These are phyloP conservation scores for Lichtheimia ramosa DNA, from an alignment of 371 early-diverging fungal species.

Conservation along the genomic window DNA sequence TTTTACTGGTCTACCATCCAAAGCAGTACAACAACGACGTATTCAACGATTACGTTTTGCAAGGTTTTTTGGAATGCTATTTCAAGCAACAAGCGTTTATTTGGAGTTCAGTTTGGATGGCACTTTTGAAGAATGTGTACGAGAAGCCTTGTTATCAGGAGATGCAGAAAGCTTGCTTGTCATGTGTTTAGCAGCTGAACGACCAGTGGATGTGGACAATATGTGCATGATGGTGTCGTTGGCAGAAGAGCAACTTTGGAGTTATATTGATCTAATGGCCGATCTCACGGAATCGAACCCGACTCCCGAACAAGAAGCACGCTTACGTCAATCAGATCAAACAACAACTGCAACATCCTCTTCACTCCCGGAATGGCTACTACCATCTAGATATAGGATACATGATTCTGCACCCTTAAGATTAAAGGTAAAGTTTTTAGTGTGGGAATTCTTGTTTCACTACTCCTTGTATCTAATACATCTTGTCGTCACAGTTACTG, in stretches of 20 bases:
- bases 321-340: constrained; percentile 15
- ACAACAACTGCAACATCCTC: constrained; percentile 1
- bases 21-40: neutral
- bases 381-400: constrained; percentile 45
- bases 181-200: constrained; percentile 38
- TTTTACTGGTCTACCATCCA: neutral
- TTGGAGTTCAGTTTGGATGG: constrained; percentile 48
- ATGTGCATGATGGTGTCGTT: constrained; percentile 45
- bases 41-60: constrained; percentile 32
- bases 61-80: constrained; percentile 41
- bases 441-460: neutral
- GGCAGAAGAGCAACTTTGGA: constrained; percentile 44
- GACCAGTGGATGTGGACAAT: constrained; percentile 37
- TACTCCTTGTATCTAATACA: neutral
- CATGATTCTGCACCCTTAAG: constrained; percentile 31
- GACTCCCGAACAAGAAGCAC: constrained; percentile 31
- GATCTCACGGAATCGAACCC: constrained; percentile 31
- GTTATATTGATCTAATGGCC: constrained; percentile 39
- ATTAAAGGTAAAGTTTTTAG: constrained; percentile 24
- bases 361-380: constrained; percentile 41
- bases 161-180: constrained; percentile 40
- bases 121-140: constrained; percentile 46
- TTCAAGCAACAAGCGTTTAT: constrained; percentile 43
- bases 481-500: neutral
- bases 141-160: constrained; percentile 46